Evolutionary conservation across 1,284 basidiomycete genomes (phyloP).

Genomic region (Pascua sp.): DNA sequence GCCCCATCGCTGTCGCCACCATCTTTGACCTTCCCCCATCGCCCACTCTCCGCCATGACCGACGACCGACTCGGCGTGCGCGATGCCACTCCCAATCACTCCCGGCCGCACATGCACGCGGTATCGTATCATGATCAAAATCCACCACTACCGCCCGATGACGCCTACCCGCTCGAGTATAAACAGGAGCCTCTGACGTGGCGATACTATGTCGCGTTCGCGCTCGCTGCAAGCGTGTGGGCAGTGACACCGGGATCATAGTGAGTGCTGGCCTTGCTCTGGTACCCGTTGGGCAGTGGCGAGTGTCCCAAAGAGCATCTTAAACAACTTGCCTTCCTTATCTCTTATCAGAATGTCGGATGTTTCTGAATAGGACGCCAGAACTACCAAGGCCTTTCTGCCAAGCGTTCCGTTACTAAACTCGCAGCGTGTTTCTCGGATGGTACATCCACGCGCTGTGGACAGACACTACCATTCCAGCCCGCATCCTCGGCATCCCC

Average conservation of each 20-base stretch:
- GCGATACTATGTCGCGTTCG: slow-evolving; percentile 34
- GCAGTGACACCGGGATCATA: slow-evolving; percentile 65
- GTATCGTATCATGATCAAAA: no score
- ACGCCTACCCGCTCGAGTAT: slow-evolving; percentile 8
- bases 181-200: neutral
- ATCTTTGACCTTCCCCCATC: no score
- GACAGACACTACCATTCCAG: neutral
- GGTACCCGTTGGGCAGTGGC: no score
- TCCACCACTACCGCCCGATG: neutral
- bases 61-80: no score
- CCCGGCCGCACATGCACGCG: no score
- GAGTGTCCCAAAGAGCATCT: no score
- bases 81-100: no score
- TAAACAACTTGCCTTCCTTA: neutral
- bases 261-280: slow-evolving; percentile 44
- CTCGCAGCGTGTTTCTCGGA: slow-evolving; percentile 50
- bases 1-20: no score
- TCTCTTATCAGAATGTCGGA: neutral
- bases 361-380: neutral
- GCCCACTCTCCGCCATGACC: no score
- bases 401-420: no score
- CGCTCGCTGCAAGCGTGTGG: slow-evolving; percentile 66
- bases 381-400: neutral
- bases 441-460: slow-evolving; percentile 50
- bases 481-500: neutral